Percentiles rank a stretch among this genome's conserved stretches.
These are phyloP conservation scores for Bipolaris gigantea DNA, from an alignment of 2,329 filamentous ascomycete species.

Conservation along the genomic window DNA sequence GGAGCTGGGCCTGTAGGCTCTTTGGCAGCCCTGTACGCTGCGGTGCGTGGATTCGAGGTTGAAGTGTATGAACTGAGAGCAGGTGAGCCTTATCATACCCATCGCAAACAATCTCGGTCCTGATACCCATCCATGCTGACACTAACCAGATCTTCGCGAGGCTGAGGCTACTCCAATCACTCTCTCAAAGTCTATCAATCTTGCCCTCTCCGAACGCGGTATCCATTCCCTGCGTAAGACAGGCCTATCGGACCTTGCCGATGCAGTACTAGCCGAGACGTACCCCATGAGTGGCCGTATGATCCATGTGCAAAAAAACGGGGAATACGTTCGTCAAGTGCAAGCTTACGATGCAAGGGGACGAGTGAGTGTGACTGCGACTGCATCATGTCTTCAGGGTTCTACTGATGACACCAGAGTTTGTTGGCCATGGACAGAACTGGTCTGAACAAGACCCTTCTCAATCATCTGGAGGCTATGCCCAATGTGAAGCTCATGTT, in stretches of 20 bases:
- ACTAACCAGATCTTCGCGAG: constrained; percentile 76
- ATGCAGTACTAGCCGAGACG: constrained; percentile 73
- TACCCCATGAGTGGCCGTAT: constrained; percentile 96
- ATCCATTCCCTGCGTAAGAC: constrained; percentile 82
- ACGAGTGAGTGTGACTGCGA: constrained; percentile 61
- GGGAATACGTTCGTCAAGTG: constrained; percentile 71
- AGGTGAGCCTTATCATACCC: constrained; percentile 60
- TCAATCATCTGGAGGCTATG: constrained; percentile 80
- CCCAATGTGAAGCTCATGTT: constrained; percentile 92
- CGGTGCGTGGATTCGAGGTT: constrained; percentile 82
- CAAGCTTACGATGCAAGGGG: constrained; percentile 91
- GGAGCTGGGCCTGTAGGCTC: constrained; percentile 94
- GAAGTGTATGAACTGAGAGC: constrained; percentile 91
- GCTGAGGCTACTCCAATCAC: constrained; percentile 82
- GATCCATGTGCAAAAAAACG: constrained; percentile 77
- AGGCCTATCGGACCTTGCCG: constrained; percentile 66
- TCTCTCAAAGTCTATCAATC: constrained; percentile 98
- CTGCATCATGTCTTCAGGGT: neutral
- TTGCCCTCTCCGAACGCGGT: constrained; percentile 90
- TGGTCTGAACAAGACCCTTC: constrained; percentile 76
- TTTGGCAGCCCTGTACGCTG: constrained; percentile 88
- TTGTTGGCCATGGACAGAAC: constrained; percentile 86
- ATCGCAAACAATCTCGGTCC: neutral
- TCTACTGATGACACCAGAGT: constrained; percentile 55
- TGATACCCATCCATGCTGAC: constrained; percentile 2